Evolutionary conservation across 495 filamentous ascomycete genomes (phyloP), one percentile per base, ranked within the genome.

Genomic region (Aspergillus diversus): DNA sequence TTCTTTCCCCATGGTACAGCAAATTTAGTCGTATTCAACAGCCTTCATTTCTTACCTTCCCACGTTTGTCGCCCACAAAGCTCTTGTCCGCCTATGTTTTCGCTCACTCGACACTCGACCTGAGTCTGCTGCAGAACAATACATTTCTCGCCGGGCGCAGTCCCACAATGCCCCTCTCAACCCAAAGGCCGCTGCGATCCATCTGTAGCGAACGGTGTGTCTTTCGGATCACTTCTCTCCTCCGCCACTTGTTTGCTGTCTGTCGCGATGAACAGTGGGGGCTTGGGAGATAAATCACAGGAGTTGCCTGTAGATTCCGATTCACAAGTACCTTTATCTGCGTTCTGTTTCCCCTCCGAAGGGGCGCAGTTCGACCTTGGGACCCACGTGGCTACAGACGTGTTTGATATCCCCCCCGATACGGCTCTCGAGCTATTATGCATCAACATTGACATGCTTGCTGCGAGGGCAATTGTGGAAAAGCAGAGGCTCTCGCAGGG

Each of bases 361-460:
- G 33, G 34, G 37, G 37, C 42, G 13, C 42, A 32, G 13, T 3
- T 54, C n/a, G 46, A 60, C 16, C 16, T 51, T 34, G 46, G 31
- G 33, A 55, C 56, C 31, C 55, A 67, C 57, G 54, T 17, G 4
- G 64, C 56, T 13, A 50, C 61, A 31, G 89, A 92, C 69, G 84
- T 97, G 57, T 90, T 90, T 75, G 84, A 85, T 27, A 80, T 99
- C 42, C 74, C 85, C 0, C 87, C 92, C 1, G 81, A 87, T 33
- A 85, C 85, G 0, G 94, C 94, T n/a, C 78, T 99, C 65, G 90
- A 89, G 63, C 78, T 97, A 56, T 83, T 99, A 5, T 86, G 86
- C 50, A 77, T 83, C 31, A 86, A 88, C 33, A 77, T 97, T 60
- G 90, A 96, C 65, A 81, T 84, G 13, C 81, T 99, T 52, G 89